These are phyloP conservation scores for Talaromyces thailandensis DNA, from an alignment of 495 filamentous ascomycete species.

Conservation along the genomic window DNA sequence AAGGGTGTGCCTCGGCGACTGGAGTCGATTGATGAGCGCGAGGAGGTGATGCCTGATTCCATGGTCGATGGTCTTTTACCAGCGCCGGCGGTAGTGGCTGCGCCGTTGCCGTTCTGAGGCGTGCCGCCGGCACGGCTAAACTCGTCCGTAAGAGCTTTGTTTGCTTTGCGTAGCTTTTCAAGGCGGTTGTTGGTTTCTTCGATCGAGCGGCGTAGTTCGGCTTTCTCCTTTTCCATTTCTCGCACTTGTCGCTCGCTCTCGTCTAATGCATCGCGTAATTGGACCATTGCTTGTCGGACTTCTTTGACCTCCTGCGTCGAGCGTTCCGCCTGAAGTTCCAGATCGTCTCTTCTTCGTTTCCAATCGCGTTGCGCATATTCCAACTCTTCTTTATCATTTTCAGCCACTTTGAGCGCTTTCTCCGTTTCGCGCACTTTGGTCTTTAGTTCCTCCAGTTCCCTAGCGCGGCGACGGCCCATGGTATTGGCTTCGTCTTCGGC, in stretches of 20 bases:
- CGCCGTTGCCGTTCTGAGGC: background rate
- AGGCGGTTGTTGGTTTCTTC: constrained; percentile 68
- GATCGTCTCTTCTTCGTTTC: constrained; percentile 60
- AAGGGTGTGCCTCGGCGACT: constrained; percentile 22
- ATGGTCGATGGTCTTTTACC: constrained; percentile 9
- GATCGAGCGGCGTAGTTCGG: constrained; percentile 61
- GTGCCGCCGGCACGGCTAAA: constrained; percentile 14
- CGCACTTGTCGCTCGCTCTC: constrained; percentile 77
- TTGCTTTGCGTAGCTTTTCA: constrained; percentile 72
- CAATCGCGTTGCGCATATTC: constrained; percentile 64
- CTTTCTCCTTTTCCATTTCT: constrained; percentile 71
- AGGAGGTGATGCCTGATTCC: constrained; percentile 43
- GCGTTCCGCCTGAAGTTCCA: constrained; percentile 59
- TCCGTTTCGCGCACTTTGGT: constrained; percentile 72
- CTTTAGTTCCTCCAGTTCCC: constrained; percentile 83
- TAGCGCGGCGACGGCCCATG: constrained; percentile 60
- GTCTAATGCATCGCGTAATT: constrained; percentile 72
- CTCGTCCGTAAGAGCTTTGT: constrained; percentile 43
- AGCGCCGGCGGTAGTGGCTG: background rate
- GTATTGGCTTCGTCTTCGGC: constrained; percentile 83
- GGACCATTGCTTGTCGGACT: constrained; percentile 65
- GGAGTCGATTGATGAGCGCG: constrained; percentile 60
- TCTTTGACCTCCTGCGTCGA: constrained; percentile 65
- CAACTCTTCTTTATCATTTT: constrained; percentile 61
- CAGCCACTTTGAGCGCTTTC: constrained; percentile 56